Evolutionary conservation across 345 rosid species (phyloP), one percentile per base, ranked within the genome.

Genomic region (Leavenworthia alabamica): DNA sequence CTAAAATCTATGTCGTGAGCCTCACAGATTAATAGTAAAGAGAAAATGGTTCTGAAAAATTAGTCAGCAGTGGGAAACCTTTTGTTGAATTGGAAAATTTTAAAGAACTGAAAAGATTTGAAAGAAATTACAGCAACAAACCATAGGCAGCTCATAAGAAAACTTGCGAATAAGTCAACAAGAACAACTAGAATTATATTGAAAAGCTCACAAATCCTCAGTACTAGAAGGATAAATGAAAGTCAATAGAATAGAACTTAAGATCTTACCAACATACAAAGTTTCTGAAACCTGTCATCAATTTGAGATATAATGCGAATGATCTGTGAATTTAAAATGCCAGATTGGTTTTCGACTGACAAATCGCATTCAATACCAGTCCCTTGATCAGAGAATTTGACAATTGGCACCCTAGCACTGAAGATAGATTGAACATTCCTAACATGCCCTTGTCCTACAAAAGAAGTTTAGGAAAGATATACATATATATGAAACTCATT

Each of bases 281-380:
- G 86, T 68, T 78, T 82, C 61, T 63, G 82, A 73, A 82, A 80
- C 73, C 84, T 73, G n/a, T 65, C 82, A 78, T 82, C 86, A 43
- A 82, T 82, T 15, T 67, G 59, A 68, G 84, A 75, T 19, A 82
- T 63, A 4, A 67, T 50, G 15, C 59, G 74, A 58, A 82, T 68
- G 58, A 80, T 69, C 46, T 64, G 62, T n/a, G 86, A 78, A 46
- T 60, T 75, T 48, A 62, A 43, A 55, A 82, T 72, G 22, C 80
- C 84, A 17, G 56, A 78, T 77, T 79, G 71, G 72, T 74, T 78
- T 56, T 76, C 78, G 5, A 80, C 76, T 9, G 86, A 67, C 60
- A 80, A 40, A 73, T 80, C 80, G 68, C 79, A 80, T 68, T 75
- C 75, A 50, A 79, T 31, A 60, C 13, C 42, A 70, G 81, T 73